Evolutionary conservation across 345 rosid genomes (phyloP).

Genomic region (Hypericum androsaemum): DNA sequence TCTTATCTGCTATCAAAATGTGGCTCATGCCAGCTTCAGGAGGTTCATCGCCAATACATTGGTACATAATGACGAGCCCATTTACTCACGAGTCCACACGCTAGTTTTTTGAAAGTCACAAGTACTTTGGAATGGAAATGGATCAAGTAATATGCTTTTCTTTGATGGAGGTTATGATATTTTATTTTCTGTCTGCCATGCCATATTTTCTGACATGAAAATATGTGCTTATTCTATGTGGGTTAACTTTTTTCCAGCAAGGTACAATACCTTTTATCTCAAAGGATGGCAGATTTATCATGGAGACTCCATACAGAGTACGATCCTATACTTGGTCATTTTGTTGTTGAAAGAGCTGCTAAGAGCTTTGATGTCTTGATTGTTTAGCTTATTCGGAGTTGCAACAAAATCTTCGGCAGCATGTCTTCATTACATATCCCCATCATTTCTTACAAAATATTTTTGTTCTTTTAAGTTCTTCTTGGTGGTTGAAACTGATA

Average conservation of each 20-base stretch:
- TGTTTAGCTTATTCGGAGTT: no score
- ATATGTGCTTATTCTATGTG: conserved; percentile 21
- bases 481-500: no score
- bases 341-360: not conserved
- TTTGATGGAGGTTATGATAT: not conserved
- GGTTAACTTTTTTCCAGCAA: conserved; percentile 93
- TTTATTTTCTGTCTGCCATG: not conserved
- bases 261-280: conserved; percentile 89
- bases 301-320: conserved; percentile 93
- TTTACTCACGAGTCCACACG: conserved; percentile 78
- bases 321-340: conserved; percentile 5
- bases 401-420: no score
- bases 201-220: conserved; percentile 11
- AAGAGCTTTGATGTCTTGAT: no score
- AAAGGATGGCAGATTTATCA: conserved; percentile 79
- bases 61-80: conserved; percentile 99
- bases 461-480: no score
- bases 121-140: conserved; percentile 78
- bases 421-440: no score
- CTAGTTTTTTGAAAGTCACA: conserved; percentile 72
- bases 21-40: conserved; percentile 35
- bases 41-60: conserved; percentile 59
- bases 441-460: no score
- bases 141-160: conserved; percentile 50
- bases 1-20: conserved; percentile 9